A percentile compares a stretch with the other conserved stretches of the same genome.
phyloP scores from a whole-genome alignment of 129 eudicot genomes.

The Escallonia herrerae region DNA sequence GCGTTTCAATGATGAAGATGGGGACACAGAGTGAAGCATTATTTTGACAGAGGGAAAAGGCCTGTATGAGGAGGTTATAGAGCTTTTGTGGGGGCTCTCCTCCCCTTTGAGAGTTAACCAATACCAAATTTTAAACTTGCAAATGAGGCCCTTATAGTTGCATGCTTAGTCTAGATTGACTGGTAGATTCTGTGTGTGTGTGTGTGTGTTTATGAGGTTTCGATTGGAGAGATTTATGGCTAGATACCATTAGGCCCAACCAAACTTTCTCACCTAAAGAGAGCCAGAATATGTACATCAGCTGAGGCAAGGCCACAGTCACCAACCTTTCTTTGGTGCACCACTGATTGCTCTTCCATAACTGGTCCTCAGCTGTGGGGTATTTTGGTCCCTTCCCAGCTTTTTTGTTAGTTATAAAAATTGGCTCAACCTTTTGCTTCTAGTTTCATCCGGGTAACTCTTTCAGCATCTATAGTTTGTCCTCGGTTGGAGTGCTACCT shows the following conservation, averaged over 20 bases:
- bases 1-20: background rate
- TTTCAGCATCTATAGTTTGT: too few relatives aligned
- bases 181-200: slow-evolving; percentile 5
- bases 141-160: background rate
- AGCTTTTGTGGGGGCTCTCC: too few relatives aligned
- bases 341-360: too few relatives aligned
- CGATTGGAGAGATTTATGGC: background rate
- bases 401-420: too few relatives aligned
- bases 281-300: background rate
- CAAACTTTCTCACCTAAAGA: background rate
- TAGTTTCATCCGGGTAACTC: too few relatives aligned
- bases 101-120: background rate
- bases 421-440: too few relatives aligned
- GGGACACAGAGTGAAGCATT: background rate
- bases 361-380: too few relatives aligned
- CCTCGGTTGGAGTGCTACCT: too few relatives aligned
- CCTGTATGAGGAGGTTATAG: too few relatives aligned
- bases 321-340: background rate
- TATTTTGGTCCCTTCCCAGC: too few relatives aligned
- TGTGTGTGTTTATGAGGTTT: too few relatives aligned
- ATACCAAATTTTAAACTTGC: background rate
- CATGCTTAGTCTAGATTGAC: slow-evolving; percentile 7
- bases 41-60: background rate
- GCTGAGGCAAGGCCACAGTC: background rate
- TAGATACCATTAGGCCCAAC: background rate